phyloP scores from a whole-genome alignment of 2,329 filamentous ascomycete genomes.

The Aspergillus fijiensis region DNA sequence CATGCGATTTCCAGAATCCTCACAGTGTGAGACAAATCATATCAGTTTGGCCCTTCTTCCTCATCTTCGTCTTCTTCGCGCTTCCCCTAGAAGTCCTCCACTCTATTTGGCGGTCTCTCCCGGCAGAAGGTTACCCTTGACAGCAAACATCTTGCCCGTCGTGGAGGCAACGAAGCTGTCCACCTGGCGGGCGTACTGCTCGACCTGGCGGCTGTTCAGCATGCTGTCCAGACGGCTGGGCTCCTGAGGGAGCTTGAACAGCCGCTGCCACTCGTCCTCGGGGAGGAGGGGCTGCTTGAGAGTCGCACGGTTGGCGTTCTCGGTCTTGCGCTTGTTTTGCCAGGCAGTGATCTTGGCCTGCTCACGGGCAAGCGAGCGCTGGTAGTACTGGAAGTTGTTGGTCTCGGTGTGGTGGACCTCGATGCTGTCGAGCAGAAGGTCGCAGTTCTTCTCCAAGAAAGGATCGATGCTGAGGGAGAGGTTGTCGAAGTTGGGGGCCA shows the following conservation, averaged over 20 bases:
- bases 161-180: slow-evolving; percentile 92
- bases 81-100: slow-evolving; percentile 1
- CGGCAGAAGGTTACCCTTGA: slow-evolving; percentile 68
- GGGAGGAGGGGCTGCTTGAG: slow-evolving; percentile 87
- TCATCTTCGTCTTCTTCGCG: slow-evolving; percentile 27
- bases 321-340: slow-evolving; percentile 94
- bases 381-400: slow-evolving; percentile 99
- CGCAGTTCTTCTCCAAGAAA: slow-evolving; percentile 97
- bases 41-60: not conserved
- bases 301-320: slow-evolving; percentile 80
- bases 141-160: slow-evolving; percentile 96
- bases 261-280: slow-evolving; percentile 96
- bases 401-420: slow-evolving; percentile 97
- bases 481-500: slow-evolving; percentile 84
- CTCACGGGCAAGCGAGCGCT: slow-evolving; percentile 87
- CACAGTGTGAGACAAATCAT: slow-evolving; percentile 21
- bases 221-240: slow-evolving; percentile 90
- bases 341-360: slow-evolving; percentile 95
- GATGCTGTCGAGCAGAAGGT: slow-evolving; percentile 92
- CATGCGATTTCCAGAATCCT: slow-evolving; percentile 40
- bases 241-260: slow-evolving; percentile 97
- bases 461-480: slow-evolving; percentile 94
- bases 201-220: slow-evolving; percentile 91
- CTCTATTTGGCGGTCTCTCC: slow-evolving; percentile 49
- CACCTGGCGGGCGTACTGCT: slow-evolving; percentile 96